Percentiles rank a stretch among this genome's conserved stretches.
Conservation (phyloP, 2,329 filamentous ascomycete species). For the Berkeleyomyces rouxiae region DNA sequence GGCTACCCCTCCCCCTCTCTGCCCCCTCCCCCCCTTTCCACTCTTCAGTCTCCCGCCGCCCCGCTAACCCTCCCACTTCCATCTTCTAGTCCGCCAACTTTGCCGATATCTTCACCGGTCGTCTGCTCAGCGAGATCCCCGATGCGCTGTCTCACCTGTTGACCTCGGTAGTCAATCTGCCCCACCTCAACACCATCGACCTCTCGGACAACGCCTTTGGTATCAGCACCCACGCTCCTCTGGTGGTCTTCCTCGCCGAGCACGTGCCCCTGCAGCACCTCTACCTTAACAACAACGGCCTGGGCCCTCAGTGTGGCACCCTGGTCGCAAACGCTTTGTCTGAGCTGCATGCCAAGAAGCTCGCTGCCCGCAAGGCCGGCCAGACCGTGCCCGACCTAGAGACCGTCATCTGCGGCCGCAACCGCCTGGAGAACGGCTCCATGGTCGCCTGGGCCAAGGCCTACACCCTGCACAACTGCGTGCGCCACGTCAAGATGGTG, state of each 20-base stretch:
- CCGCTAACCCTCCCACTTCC: neutral
- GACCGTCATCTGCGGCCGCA: constrained; percentile 93
- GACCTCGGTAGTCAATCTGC: constrained; percentile 69
- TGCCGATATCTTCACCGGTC: constrained; percentile 93
- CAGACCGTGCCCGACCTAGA: constrained; percentile 68
- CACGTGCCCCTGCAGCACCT: constrained; percentile 87
- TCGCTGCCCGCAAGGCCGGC: constrained; percentile 53
- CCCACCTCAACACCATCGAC: constrained; percentile 78
- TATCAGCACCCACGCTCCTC: constrained; percentile 80
- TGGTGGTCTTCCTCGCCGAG: constrained; percentile 77
- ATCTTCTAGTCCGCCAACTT: constrained; percentile 55
- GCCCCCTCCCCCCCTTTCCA: neutral
- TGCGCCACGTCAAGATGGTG: constrained; percentile 87
- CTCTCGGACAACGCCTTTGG: constrained; percentile 97
- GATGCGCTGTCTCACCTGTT: constrained; percentile 73
- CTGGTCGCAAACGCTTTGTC: constrained; percentile 77
- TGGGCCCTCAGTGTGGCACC: constrained; percentile 80
- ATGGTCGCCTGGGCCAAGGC: constrained; percentile 91
- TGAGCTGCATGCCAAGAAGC: constrained; percentile 69
- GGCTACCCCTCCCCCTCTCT: constrained; percentile 4
- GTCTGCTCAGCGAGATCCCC: constrained; percentile 85
- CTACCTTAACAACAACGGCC: constrained; percentile 94
- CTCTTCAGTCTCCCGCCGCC: constrained; percentile 11
- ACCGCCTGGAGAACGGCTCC: constrained; percentile 85
- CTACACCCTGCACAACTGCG: constrained; percentile 64